Base-by-base conservation (phyloP, 176 grass and related monocot genomes). In the Otatea glauca region DNA sequence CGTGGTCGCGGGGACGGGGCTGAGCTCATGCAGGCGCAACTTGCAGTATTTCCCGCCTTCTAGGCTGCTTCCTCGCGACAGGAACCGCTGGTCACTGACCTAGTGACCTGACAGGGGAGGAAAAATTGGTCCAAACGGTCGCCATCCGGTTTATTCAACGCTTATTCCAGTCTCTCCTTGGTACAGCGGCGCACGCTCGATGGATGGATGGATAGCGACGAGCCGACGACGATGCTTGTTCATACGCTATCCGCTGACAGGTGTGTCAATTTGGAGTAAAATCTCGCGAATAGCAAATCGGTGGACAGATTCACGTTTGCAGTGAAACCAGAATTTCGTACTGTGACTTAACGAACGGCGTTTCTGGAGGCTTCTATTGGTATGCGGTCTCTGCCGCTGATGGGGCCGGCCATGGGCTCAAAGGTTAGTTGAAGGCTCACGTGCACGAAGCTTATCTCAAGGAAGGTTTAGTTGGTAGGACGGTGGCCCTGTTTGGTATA, bases 11-110 rank as follows among this genome's bases (percentile, higher is more conserved):
- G 64, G 7, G 53, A 56, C 45, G 72, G 70, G 61, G 5, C 50
- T 25, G 17, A 72, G 16, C 20, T n/a, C 42, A 21, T 59, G 65
- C 32, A 25, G 44, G 8, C 66, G 59, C 47, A 74, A 74, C 15
- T 55, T 21, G 68, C 68, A 37, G n/a, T 21, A 9, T 24, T 7
- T 60, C 47, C 16, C 51, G 48, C 68, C 59, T 87, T 83, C 84
- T 9, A 0, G 23, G 89, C 23, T 62, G 84, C 70, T 90, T 90
- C 89, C 49, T 81, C 20, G 39, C 49, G 74, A 79, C 25, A 72
- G 49, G 82, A 76, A 77, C 65, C 55, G 9, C 27, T 74, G 39
- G 13, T 53, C 54, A 7, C 9, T 42, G 71, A 64, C 74, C 27
- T 47, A 16, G 6, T 53, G 72, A 64, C 75, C 39, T 56, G 67